Evolutionary conservation across 208 protist species (phyloP), one percentile per base, ranked within the genome.

Genomic region (Leishmania tarentolae): DNA sequence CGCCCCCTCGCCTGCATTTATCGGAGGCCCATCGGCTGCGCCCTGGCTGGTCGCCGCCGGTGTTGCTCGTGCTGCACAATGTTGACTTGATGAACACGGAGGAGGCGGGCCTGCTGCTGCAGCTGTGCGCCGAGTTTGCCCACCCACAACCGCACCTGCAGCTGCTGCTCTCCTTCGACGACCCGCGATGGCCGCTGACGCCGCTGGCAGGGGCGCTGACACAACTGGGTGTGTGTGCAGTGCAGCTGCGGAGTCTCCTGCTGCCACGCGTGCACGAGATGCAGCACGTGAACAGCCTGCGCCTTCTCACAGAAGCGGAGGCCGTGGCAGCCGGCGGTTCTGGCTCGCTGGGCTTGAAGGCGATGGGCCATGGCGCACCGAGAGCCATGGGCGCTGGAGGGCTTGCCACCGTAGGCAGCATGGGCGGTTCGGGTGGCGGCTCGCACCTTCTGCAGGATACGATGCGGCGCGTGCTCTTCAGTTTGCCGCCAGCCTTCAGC

Each of bases 381-480:
- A 65, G 47, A 17, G 46, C 46, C 46, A 74, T 44, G 35, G 76
- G 52, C 31, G 65, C 65, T 37, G 65, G 40, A 24, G 17, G 42
- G 3, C 35, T 24, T 42, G 44, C 61, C 6, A 66, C 37, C 37
- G 46, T 66, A 7, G 19, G 44, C 28, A 40, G 46, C 13, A 63
- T 37, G 24, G n/a, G 56, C 56, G 56, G 56, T 61, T 19, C 59
- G 15, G n/a, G 59, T 66, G n/a, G 59, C 15, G 61, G 47, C 44
- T 78, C 81, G 5, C 80, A 94, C 4, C 92, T 92, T 3, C 75
- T 95, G 75, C 87, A 91, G n/a, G 94, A 97, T 78, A 97, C 94
- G 7, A 88, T 97, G 73, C 85, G 89, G 35, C 92, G 94, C 65
- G 86, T 96, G 47, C 86, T 97, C 9, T 90, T 90, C 80, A 95